Base-by-base conservation (phyloP, 257 asterid species). In the Przewalskia tangutica region DNA sequence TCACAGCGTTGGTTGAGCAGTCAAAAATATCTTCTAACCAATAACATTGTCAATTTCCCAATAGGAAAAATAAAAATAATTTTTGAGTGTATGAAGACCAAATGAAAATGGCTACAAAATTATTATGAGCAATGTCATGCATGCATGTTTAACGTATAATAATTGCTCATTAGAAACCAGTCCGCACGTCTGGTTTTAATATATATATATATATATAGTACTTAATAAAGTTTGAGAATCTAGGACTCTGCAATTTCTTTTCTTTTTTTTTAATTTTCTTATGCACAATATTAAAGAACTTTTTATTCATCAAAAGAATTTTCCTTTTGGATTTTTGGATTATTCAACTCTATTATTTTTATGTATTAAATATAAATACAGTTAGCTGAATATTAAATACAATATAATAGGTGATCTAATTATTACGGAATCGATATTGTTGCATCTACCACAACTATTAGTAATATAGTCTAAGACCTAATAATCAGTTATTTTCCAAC, bases 81-180 rank as follows among this genome's bases (percentile, higher is more conserved):
- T 53, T 53, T 53, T n/a, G 7, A 13, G 18, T 1, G 6, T 14
- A 13, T 14, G 17, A 54, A 7, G 10, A 56, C 8, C 40, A 4
- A 16, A 8, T 11, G 68, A 23, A 64, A 64, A 64, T 64, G 10
- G 8, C 5, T 40, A 9, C 9, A 70, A 70, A 20, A 71, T 71
- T 44, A 44, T 71, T 44, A 11, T 20, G 36, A 71, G 40, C 58
- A 44, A 44, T 10, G 58, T 71, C 78, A 71, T 71, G 56, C 56
- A 70, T 70, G 78, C 78, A 71, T 71, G 78, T 71, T 46, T 71
- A 42, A 71, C 78, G 78, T 71, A 40, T 2, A 71, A 44, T 71
- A 11, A 71, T 71, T 71, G 38, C 18, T 46, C 0, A 9, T 2
- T 44, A 20, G 78, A 71, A 46, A 71, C 78, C 11, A 71, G 40